Base-by-base conservation (phyloP, 257 asterid genomes). In the Datura wrightii region DNA sequence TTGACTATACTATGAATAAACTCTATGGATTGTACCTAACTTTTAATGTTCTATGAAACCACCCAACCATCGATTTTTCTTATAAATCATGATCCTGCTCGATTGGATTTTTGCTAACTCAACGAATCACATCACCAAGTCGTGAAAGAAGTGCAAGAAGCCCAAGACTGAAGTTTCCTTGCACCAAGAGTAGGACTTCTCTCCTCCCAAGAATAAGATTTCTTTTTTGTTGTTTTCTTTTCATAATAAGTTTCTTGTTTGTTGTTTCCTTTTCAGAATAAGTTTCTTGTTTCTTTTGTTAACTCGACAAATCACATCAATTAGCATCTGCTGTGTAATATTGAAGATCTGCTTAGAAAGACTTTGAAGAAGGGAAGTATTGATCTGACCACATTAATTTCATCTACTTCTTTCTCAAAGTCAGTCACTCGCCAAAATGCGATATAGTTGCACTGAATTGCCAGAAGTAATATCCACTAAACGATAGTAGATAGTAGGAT, bases 311-410 rank as follows among this genome's bases (percentile, higher is more conserved):
- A 1, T 59, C 36, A 5, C 66, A 66, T 37, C 11, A 66, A 66
- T 37, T 37, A 36, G 44, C 15, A 66, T 16, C 36, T n/a, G 36
- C 66, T n/a, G 34, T 36, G n/a, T 59, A n/a, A 2, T 59, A 59
- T n/a, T 59, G 66, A 59, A 59, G 14, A n/a, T n/a, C 66, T 59
- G 66, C 36, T 8, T 59, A 9, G 8, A n/a, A 8, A n/a, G 36
- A 59, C 36, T 59, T n/a, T n/a, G 66, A 59, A 8, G 66, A 59
- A 8, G 34, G 13, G 34, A 59, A n/a, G 66, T 59, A 59, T 59
- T 59, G 66, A 59, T 59, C 36, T 59, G 66, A n/a, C 66, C 66
- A 59, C 66, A 59, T 59, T 59, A 59, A 59, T 59, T 59, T 59
- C 36, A 59, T 59, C 66, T 59, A 19, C 14, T 18, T 31, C n/a